Evolutionary conservation across 495 filamentous ascomycete species (phyloP).

Genomic region (Delitschia confertaspora): DNA sequence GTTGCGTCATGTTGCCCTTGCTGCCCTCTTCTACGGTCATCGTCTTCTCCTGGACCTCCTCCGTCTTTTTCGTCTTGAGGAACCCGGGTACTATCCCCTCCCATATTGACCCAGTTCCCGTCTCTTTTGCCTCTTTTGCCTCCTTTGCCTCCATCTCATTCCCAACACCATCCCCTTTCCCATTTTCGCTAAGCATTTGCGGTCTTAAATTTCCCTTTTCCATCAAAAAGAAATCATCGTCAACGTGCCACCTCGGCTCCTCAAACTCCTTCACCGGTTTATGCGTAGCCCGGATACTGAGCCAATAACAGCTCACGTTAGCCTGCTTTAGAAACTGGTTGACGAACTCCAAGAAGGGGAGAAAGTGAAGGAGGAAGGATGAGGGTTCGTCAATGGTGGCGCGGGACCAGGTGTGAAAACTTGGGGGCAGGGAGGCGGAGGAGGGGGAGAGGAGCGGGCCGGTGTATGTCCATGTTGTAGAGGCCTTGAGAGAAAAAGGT

Average conservation of each 20-base stretch:
- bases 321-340: slow-evolving; percentile 34
- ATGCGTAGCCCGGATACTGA: slow-evolving; percentile 18
- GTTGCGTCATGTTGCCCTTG: neutral
- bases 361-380: slow-evolving; percentile 39
- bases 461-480: slow-evolving; percentile 22
- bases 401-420: slow-evolving; percentile 36
- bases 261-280: slow-evolving; percentile 19
- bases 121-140: too few relatives aligned
- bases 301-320: slow-evolving; percentile 18
- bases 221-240: slow-evolving; percentile 40
- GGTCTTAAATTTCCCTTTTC: too few relatives aligned
- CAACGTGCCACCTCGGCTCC: slow-evolving; percentile 31
- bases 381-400: slow-evolving; percentile 42
- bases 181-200: slow-evolving; percentile 27
- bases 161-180: too few relatives aligned
- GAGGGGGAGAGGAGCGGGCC: slow-evolving; percentile 12
- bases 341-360: slow-evolving; percentile 40
- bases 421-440: slow-evolving; percentile 6
- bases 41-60: slow-evolving; percentile 34
- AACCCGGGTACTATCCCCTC: too few relatives aligned
- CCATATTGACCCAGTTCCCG: too few relatives aligned
- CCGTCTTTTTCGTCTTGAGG: too few relatives aligned
- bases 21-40: neutral
- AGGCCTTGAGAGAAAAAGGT: slow-evolving; percentile 13
- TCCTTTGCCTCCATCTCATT: too few relatives aligned